Base-by-base conservation (phyloP, 2,329 filamentous ascomycete species). In the Fusarium sp. region DNA sequence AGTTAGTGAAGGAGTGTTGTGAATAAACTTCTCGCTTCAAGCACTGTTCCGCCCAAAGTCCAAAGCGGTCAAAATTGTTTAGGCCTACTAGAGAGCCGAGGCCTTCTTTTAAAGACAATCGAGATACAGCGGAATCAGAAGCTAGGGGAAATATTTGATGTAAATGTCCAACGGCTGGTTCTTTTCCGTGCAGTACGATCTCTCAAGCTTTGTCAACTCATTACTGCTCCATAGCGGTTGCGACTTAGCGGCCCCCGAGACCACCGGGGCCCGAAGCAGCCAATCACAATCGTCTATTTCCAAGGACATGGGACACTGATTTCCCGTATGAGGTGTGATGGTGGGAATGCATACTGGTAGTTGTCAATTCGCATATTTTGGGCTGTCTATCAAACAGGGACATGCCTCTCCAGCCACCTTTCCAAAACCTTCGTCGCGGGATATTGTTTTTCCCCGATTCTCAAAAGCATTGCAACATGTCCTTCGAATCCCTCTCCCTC, bases 401-500 rank as follows among this genome's bases (percentile, higher is more conserved):
- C 14, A 40, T 63, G 4, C 1, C 4, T 49, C 5, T 8, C 13
- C n/a, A 63, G 4, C 60, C 60, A 63, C 0, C 25, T 14, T 3
- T 10, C 4, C 43, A 63, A 40, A 3, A 40, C 49, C 8, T 4
- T 14, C 8, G 60, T 63, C 3, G 60, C 59, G 5, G 43, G 60
- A 6, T 63, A 63, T 0, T 4, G 7, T 3, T 3, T 7, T 1
- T 63, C 23, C 1, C 60, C 59, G 3, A 57, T 6, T 13, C 37
- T n/a, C 28, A 63, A 12, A 7, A 63, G 21, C 12, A 63, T 23
- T 5, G 51, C 10, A 2, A 63, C 30, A 28, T 63, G 60, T 3
- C 60, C 59, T 11, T 63, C 59, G 7, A 63, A 63, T 0, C 49
- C 50, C 10, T 63, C 42, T 5, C 60, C 60, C 7, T 63, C 59